Conservation (phyloP, 305 asterid species). For the Fraxinus sp. region DNA sequence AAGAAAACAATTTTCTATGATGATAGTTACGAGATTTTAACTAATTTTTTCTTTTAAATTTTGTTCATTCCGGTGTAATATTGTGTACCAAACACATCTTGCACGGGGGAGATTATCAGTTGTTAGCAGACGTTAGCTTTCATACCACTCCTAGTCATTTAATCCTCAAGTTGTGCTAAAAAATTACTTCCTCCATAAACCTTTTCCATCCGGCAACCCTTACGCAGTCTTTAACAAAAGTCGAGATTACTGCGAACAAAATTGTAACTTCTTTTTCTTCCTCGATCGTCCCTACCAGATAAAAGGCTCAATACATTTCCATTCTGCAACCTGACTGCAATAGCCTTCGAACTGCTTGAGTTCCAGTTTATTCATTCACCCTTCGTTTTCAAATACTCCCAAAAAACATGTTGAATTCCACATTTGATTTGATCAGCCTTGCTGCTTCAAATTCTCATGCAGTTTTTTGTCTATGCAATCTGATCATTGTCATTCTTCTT, state of each 20-base stretch:
- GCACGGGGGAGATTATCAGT: background rate
- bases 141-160: conserved; percentile 30
- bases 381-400: background rate
- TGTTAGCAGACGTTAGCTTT: conserved; percentile 22
- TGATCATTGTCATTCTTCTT: conserved; percentile 57
- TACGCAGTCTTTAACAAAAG: background rate
- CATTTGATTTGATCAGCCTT: conserved; percentile 42
- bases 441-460: conserved; percentile 55
- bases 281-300: background rate
- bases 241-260: background rate
- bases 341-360: background rate
- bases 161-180: conserved; percentile 17
- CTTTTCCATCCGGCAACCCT: conserved; percentile 30
- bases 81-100: background rate
- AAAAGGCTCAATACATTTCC: conserved; percentile 18
- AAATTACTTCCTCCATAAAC: conserved; percentile 34
- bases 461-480: conserved; percentile 64
- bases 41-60: background rate
- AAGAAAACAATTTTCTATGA: background rate
- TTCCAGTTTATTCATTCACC: background rate
- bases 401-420: conserved; percentile 41
- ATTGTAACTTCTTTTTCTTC: background rate
- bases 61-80: background rate
- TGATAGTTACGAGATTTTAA: background rate
- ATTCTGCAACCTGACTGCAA: background rate